Conservation (phyloP, 179 eudicot species). For the Monotropa hypopitys region DNA sequence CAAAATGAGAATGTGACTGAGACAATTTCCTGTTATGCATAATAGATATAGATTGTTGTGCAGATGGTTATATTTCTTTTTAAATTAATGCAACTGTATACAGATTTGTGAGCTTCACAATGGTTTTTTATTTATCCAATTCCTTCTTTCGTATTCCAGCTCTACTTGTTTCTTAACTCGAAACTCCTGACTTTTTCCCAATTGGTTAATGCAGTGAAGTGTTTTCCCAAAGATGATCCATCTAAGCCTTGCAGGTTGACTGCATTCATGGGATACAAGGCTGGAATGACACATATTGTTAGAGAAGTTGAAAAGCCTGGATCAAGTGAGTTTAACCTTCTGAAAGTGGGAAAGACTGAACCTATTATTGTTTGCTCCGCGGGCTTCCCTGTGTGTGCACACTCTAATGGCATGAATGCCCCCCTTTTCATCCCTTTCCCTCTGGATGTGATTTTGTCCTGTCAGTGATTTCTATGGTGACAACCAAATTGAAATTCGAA, state of each 20-base stretch:
- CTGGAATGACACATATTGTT: slow-evolving; percentile 79
- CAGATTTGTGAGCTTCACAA: neutral
- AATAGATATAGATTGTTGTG: no score
- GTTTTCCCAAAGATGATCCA: slow-evolving; percentile 67
- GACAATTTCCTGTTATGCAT: no score
- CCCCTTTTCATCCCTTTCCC: neutral
- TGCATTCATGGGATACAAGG: slow-evolving; percentile 73
- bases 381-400: neutral
- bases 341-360: neutral
- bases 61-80: neutral
- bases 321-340: slow-evolving; percentile 35
- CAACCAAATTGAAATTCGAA: neutral
- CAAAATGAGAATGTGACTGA: no score
- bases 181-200: neutral
- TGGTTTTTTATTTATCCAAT: no score
- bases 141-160: neutral
- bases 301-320: slow-evolving; percentile 75
- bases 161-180: neutral
- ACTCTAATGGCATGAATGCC: neutral
- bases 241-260: slow-evolving; percentile 53
- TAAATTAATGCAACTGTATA: neutral
- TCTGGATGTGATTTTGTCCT: no score
- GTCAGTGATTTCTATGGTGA: neutral
- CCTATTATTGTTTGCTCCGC: neutral
- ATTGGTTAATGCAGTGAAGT: slow-evolving; percentile 41